A percentile compares a stretch with the other conserved stretches of the same genome.
Conservation (phyloP, 2,329 filamentous ascomycete genomes). For the Calonectria hawksworthii region DNA sequence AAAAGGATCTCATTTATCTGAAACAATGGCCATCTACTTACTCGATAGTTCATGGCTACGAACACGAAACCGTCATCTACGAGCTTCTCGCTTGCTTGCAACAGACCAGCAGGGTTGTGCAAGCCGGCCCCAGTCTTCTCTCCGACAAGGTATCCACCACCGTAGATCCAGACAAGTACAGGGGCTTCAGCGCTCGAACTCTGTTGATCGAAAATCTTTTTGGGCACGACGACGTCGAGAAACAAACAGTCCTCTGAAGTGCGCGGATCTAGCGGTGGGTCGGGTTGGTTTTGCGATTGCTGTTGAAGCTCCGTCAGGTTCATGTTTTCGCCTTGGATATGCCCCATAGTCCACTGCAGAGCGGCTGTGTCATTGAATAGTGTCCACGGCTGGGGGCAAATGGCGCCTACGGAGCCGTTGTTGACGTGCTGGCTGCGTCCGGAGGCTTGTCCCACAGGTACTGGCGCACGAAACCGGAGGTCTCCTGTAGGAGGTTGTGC, state of each 20-base stretch:
- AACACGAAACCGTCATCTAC: slow-evolving; percentile 50
- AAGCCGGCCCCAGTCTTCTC: slow-evolving; percentile 42
- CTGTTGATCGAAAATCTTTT: slow-evolving; percentile 46
- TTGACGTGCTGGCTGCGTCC: slow-evolving; percentile 22
- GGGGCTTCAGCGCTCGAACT: slow-evolving; percentile 45
- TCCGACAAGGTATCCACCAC: slow-evolving; percentile 52
- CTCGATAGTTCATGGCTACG: slow-evolving; percentile 54
- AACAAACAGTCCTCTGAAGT: slow-evolving; percentile 57
- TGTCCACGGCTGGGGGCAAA: slow-evolving; percentile 33
- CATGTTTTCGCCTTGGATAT: slow-evolving; percentile 12
- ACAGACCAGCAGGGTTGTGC: slow-evolving; percentile 46
- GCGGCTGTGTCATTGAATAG: slow-evolving; percentile 21
- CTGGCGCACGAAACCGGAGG: slow-evolving; percentile 38
- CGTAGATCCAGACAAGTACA: slow-evolving; percentile 47
- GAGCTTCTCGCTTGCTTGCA: slow-evolving; percentile 27
- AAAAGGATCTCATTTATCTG: too few relatives aligned
- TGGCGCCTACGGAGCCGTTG: slow-evolving; percentile 26
- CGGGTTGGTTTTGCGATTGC: not conserved
- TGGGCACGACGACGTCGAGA: slow-evolving; percentile 57
- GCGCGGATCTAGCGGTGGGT: slow-evolving; percentile 16
- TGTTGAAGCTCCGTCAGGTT: not conserved
- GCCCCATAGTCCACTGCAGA: slow-evolving; percentile 7
- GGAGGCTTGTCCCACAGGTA: not conserved
- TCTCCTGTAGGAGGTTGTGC: slow-evolving; percentile 35
- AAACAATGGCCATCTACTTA: too few relatives aligned